These are phyloP conservation scores for Penicillium antarcticum DNA, from an alignment of 495 filamentous ascomycete species.

Conservation along the genomic window DNA sequence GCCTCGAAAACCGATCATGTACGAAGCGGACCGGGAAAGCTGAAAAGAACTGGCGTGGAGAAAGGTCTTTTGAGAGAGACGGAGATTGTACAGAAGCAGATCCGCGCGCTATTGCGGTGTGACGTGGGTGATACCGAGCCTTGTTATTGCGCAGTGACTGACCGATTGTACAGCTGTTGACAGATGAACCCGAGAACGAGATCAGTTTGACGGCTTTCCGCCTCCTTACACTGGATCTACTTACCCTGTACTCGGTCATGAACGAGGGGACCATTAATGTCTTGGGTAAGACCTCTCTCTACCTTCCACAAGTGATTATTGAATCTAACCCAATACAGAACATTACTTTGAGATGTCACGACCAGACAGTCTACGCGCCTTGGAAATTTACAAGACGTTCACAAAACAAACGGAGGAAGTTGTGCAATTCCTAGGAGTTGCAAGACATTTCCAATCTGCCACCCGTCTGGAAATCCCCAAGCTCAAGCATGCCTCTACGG, in stretches of 20 bases:
- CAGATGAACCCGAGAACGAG: constrained; percentile 90
- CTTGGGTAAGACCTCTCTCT: constrained; percentile 58
- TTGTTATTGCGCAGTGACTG: constrained; percentile 20
- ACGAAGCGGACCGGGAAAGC: constrained; percentile 70
- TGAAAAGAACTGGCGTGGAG: constrained; percentile 85
- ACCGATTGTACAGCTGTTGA: constrained; percentile 63
- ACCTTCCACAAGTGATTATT: neutral
- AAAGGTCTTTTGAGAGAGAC: constrained; percentile 93
- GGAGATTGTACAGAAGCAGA: constrained; percentile 85
- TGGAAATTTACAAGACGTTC: constrained; percentile 92
- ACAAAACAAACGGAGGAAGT: constrained; percentile 89
- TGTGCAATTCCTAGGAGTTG: constrained; percentile 83
- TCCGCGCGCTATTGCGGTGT: constrained; percentile 80
- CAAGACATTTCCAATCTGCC: constrained; percentile 83
- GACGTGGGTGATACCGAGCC: constrained; percentile 58
- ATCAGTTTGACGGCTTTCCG: constrained; percentile 96
- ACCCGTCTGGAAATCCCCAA: constrained; percentile 95
- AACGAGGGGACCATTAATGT: constrained; percentile 99
- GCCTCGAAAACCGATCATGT: constrained; percentile 90
- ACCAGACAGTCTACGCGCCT: constrained; percentile 84
- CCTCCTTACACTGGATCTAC: constrained; percentile 82
- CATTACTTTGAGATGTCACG: constrained; percentile 99
- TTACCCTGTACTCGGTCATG: constrained; percentile 89
- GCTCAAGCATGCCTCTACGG: constrained; percentile 94
- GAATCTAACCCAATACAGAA: constrained; percentile 51